These are phyloP conservation scores for Cryptococcus wingfieldii DNA, from an alignment of 1,284 basidiomycete genomes.

Conservation along the genomic window DNA sequence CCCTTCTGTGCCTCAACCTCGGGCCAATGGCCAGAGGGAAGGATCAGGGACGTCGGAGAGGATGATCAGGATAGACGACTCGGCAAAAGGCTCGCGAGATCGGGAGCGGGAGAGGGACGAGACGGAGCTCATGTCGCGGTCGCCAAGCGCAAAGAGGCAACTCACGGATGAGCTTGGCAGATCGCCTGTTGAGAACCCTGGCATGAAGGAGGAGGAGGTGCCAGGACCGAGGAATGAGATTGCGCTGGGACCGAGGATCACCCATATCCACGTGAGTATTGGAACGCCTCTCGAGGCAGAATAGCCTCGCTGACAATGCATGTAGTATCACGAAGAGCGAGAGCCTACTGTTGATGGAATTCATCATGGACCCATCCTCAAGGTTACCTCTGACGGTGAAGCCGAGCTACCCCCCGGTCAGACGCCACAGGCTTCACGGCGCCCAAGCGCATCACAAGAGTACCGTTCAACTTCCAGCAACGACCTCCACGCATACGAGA, in stretches of 20 bases:
- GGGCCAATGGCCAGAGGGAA: not conserved
- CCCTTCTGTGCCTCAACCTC: not conserved
- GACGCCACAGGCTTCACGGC: constrained; percentile 23
- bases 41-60: not conserved
- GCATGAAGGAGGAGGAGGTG: constrained; percentile 35
- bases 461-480: constrained; percentile 2
- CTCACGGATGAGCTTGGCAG: constrained; percentile 34
- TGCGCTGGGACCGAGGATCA: constrained; percentile 36
- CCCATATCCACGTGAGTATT: constrained; percentile 37
- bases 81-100: not conserved
- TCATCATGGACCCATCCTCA: constrained; percentile 26
- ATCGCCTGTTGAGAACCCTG: constrained; percentile 24
- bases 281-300: not conserved
- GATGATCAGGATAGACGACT: not conserved
- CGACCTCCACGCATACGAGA: constrained; percentile 13
- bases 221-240: constrained; percentile 44
- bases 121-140: not conserved
- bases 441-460: not conserved
- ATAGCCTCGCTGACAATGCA: constrained; percentile 1
- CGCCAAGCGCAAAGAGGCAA: constrained; percentile 3
- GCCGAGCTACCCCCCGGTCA: constrained; percentile 32
- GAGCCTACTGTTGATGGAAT: constrained; percentile 20
- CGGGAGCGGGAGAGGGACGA: not conserved
- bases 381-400: constrained; percentile 34
- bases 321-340: constrained; percentile 21